Conservation (phyloP, 169 alveolate genomes). For the Eimeria mitis region DNA sequence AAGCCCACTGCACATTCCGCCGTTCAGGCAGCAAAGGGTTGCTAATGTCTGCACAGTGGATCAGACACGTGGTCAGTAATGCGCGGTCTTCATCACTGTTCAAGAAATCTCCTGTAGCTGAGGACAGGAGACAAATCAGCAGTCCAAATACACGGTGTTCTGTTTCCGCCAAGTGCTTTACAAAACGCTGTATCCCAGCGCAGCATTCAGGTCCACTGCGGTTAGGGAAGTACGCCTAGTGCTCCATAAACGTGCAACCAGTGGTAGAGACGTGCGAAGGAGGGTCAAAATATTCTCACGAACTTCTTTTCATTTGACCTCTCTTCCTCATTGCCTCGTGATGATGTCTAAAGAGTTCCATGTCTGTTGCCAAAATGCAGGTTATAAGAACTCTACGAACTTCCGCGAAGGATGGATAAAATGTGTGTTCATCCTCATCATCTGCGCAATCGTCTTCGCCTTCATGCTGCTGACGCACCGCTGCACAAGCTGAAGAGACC, state of each 20-base stretch:
- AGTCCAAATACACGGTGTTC: neutral
- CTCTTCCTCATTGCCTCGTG: slow-evolving; percentile 81
- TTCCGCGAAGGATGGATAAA: slow-evolving; percentile 62
- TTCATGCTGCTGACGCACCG: slow-evolving; percentile 6
- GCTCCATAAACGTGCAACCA: neutral
- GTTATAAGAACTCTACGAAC: slow-evolving; percentile 63
- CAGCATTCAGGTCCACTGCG: neutral
- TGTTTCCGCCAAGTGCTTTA: neutral
- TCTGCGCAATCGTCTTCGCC: neutral
- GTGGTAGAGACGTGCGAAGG: neutral
- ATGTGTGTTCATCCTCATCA: slow-evolving; percentile 24
- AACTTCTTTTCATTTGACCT: slow-evolving; percentile 79
- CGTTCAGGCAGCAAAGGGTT: slow-evolving; percentile 78
- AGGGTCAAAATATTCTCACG: neutral
- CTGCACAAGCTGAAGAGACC: neutral
- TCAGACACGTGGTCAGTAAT: slow-evolving; percentile 69
- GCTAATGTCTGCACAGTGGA: slow-evolving; percentile 84
- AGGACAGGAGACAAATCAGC: neutral
- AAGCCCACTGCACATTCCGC: slow-evolving; percentile 83
- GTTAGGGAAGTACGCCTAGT: neutral
- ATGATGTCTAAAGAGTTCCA: slow-evolving; percentile 82
- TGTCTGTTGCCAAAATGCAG: slow-evolving; percentile 82
- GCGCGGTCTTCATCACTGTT: slow-evolving; percentile 76
- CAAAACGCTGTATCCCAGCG: neutral
- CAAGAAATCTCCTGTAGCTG: slow-evolving; percentile 52